Conservation (phyloP, 2,329 filamentous ascomycete genomes). For the Sclerotinia spermophila region DNA sequence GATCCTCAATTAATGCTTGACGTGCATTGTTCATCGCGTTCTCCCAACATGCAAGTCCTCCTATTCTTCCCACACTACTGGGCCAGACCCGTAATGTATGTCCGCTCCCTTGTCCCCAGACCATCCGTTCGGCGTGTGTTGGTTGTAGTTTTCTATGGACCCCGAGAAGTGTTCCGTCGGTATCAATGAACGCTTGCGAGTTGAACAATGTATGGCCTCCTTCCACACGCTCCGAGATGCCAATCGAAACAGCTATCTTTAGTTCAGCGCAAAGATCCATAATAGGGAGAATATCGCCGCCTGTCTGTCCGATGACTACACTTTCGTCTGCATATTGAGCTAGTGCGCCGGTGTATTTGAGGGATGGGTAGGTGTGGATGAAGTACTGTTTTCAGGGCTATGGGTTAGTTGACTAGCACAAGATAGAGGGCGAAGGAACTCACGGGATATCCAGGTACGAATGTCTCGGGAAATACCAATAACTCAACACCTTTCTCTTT, state of each 20-base stretch:
- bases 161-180: background rate
- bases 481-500: background rate
- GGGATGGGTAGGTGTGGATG: background rate
- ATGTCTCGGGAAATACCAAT: conserved; percentile 5
- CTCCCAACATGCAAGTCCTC: conserved; percentile 4
- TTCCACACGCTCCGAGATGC: background rate
- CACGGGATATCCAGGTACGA: conserved; percentile 12
- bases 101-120: conserved; percentile 8
- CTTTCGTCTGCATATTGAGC: background rate
- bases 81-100: background rate
- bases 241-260: background rate
- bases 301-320: background rate
- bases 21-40: conserved; percentile 7
- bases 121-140: background rate
- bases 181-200: background rate
- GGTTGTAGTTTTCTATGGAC: conserved; percentile 1
- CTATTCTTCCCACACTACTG: background rate
- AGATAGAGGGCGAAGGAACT: rapidly evolving
- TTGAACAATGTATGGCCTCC: background rate
- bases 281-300: background rate
- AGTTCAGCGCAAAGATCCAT: background rate
- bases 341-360: background rate
- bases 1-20: background rate
- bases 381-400: background rate
- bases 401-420: background rate